Conservation (phyloP, 768 basidiomycete species). For the Psilocybe subaeruginosa region DNA sequence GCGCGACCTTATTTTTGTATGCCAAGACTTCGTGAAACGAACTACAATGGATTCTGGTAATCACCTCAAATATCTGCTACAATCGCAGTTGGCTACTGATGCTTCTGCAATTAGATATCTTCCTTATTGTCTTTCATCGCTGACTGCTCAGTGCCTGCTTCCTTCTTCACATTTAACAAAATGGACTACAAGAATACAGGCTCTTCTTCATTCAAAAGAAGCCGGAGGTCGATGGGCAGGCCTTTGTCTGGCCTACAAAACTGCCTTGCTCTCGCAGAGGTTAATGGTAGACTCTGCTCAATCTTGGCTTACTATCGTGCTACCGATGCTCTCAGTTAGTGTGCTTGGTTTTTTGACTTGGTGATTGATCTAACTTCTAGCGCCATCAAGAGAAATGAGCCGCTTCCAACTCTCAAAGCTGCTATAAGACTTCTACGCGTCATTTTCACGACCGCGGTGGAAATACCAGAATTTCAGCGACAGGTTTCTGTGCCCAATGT, state of each 20-base stretch:
- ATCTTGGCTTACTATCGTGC: conserved; percentile 66
- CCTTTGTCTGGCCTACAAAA: conserved; percentile 71
- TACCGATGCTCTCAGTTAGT: conserved; percentile 76
- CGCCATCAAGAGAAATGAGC: conserved; percentile 66
- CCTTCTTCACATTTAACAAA: conserved; percentile 72
- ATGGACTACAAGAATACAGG: conserved; percentile 76
- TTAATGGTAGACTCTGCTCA: conserved; percentile 73
- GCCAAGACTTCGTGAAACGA: conserved; percentile 3
- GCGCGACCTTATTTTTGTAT: conserved; percentile 8
- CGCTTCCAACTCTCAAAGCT: conserved; percentile 59
- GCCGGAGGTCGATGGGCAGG: conserved; percentile 82
- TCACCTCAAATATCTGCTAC: conserved; percentile 65
- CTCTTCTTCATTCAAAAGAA: conserved; percentile 78
- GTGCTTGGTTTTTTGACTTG: conserved; percentile 22
- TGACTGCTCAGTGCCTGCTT: conserved; percentile 53
- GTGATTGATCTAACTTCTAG: conserved; percentile 14
- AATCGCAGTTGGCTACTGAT: conserved; percentile 75
- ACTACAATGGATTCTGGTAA: conserved; percentile 47
- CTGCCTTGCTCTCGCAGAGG: conserved; percentile 56
- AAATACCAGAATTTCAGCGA: conserved; percentile 80
- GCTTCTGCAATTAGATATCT: conserved; percentile 58
- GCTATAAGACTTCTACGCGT: conserved; percentile 64
- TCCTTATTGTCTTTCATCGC: conserved; percentile 57
- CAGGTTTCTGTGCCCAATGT: conserved; percentile 75
- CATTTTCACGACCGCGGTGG: conserved; percentile 61